Evolutionary conservation across 2,329 filamentous ascomycete genomes (phyloP), one percentile per base, ranked within the genome.

Genomic region (Trichoderma semiorbis): DNA sequence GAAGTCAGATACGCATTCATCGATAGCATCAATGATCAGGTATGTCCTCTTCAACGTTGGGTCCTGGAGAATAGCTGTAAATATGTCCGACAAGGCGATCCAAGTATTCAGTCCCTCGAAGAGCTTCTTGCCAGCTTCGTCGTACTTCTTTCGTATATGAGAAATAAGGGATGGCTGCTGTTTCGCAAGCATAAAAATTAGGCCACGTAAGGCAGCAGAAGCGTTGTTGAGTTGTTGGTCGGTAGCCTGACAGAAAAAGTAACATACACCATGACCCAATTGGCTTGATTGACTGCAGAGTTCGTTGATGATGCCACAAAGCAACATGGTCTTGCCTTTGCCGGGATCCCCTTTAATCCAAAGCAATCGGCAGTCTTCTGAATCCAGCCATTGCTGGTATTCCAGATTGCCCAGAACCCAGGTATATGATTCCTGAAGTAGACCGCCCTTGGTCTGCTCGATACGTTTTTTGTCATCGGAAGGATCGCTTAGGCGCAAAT

Each of bases 1-100:
- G 83, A 86, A 47, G 5, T 69, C 65, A 5, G 18, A 36, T 24
- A 30, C 26, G 32, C 70, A 69, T 74, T 87, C 84, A 69, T 87
- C 84, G 1, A 87, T 81, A 4, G 83, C 84, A 75, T 87, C 84
- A 60, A 87, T 74, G 7, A 86, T 72, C 6, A 87, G 5, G 28
- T 26, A 69, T 62, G 57, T 78, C 0, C 14, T 73, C 1, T 75
- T n/a, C 1, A 83, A 70, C 11, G 16, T 75, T 3, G 73, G 70
- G 61, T 85, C 82, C 14, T 78, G 24, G 2, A 88, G 73, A 14
- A 87, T 83, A 10, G 74, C 73, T 1, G 18, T 72, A 0, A 87
- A 78, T 6, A 86, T 81, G 2, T 79, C 71, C 0, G 75, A 78
- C 5, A 87, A 61, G 5, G 77, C 75, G 57, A 76, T 47, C 78